phyloP scores from a whole-genome alignment of 2,329 filamentous ascomycete genomes.

The Trichoderma sp. region DNA sequence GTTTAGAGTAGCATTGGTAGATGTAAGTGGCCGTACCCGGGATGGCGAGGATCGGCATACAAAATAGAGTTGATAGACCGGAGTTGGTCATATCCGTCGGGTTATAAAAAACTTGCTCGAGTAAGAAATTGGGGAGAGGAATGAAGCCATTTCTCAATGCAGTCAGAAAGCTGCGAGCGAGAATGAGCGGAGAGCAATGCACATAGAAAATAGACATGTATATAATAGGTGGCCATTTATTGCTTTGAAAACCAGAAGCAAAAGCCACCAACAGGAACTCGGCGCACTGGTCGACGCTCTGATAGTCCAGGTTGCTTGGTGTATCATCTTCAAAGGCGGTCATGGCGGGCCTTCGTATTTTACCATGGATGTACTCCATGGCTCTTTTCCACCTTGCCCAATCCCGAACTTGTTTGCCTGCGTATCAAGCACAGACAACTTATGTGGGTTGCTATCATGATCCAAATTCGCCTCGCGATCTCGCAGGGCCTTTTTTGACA shows the following conservation, averaged over 20 bases:
- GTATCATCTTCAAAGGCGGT: not conserved
- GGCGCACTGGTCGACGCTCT: not conserved
- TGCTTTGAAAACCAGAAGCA: not conserved
- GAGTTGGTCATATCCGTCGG: constrained; percentile 5
- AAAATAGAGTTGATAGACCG: not conserved
- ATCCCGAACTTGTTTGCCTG: constrained; percentile 17
- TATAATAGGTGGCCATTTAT: not conserved
- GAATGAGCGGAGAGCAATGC: not conserved
- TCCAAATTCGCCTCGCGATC: constrained; percentile 20
- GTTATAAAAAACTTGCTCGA: not conserved
- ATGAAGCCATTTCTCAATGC: constrained; percentile 2
- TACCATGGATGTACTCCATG: constrained; percentile 16
- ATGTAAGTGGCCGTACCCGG: not conserved
- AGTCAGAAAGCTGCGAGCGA: not conserved
- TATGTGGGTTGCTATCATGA: constrained; percentile 21
- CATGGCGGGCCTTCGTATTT: constrained; percentile 7
- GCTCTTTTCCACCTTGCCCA: constrained; percentile 14
- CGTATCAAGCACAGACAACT: constrained; percentile 13
- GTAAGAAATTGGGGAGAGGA: not conserved
- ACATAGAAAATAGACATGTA: not conserved
- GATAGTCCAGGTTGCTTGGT: not conserved
- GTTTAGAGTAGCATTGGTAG: not conserved
- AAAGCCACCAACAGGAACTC: not conserved
- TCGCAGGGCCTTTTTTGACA: constrained; percentile 16
- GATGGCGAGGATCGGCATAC: constrained; percentile 1